Evolutionary conservation across 23 red algal species (phyloP).

Genomic region (Gracilaria vermiculophylla): DNA sequence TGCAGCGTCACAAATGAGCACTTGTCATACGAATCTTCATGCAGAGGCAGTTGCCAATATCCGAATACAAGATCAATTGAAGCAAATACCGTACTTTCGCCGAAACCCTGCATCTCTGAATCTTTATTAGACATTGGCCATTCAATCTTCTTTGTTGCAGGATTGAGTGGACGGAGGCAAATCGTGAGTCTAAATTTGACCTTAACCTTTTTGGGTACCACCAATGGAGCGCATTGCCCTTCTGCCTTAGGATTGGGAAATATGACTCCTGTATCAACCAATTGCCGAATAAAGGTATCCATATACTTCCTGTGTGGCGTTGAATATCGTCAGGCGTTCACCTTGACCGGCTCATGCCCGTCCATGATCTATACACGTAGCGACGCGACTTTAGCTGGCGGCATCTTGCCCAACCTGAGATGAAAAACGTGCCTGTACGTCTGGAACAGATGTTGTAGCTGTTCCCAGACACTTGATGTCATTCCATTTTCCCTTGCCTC

Average conservation of each 20-base stretch:
- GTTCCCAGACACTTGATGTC: too few relatives aligned
- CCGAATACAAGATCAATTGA: constrained; percentile 11
- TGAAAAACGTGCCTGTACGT: too few relatives aligned
- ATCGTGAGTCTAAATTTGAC: constrained; percentile 27
- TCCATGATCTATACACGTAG: not conserved
- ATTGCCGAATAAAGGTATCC: not conserved
- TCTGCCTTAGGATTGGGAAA: not conserved
- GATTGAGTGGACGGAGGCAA: constrained; percentile 38
- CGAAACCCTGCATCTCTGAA: constrained; percentile 14
- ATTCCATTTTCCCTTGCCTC: too few relatives aligned
- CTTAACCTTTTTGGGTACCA: constrained; percentile 19
- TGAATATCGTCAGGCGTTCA: constrained; percentile 36
- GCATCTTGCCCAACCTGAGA: constrained; percentile 41
- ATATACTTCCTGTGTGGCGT: not conserved
- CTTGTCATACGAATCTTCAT: constrained; percentile 22
- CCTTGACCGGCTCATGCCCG: not conserved
- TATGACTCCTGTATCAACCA: constrained; percentile 1
- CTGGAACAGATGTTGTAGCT: too few relatives aligned
- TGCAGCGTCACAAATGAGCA: constrained; percentile 8
- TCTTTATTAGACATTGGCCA: constrained; percentile 40
- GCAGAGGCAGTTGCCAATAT: constrained; percentile 46
- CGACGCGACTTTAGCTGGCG: constrained; percentile 2
- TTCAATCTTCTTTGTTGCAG: too few relatives aligned
- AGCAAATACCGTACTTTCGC: constrained; percentile 1
- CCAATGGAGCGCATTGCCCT: constrained; percentile 13